These are phyloP conservation scores for Apium graveolens DNA, from an alignment of 129 eudicot genomes.

Conservation along the genomic window DNA sequence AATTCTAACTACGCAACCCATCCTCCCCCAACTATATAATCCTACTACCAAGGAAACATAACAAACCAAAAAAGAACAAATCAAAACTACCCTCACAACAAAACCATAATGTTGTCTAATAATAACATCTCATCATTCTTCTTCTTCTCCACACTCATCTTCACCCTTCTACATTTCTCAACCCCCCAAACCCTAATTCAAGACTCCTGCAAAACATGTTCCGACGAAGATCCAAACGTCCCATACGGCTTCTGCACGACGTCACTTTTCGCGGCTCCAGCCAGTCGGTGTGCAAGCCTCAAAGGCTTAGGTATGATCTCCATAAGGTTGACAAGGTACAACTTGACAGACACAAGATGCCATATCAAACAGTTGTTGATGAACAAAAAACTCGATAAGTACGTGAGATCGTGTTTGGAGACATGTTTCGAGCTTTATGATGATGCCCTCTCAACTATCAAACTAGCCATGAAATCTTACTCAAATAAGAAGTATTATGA, in stretches of 20 bases:
- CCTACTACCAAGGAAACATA: too few relatives aligned
- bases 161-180: conserved; percentile 17
- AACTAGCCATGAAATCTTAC: conserved; percentile 43
- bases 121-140: conserved; percentile 14
- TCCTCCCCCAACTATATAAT: background rate
- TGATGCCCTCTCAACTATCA: conserved; percentile 38
- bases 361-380: conserved; percentile 23
- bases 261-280: conserved; percentile 49
- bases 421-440: conserved; percentile 60
- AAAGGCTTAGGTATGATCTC: conserved; percentile 59
- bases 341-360: conserved; percentile 47
- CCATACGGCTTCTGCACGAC: conserved; percentile 45
- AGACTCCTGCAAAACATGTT: conserved; percentile 36
- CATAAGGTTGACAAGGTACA: conserved; percentile 34
- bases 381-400: conserved; percentile 15
- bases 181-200: conserved; percentile 30
- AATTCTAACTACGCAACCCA: background rate
- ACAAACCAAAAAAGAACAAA: background rate
- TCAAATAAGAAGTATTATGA: conserved; percentile 24
- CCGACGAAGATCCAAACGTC: conserved; percentile 44
- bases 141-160: conserved; percentile 15
- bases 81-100: background rate
- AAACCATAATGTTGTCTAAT: background rate
- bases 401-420: conserved; percentile 27
- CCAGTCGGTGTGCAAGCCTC: conserved; percentile 41